A percentile compares a stretch with the other conserved stretches of the same genome.
phyloP scores from a whole-genome alignment of 225 moss, liverwort and hornwort species.

The Marchantia paleacea region DNA sequence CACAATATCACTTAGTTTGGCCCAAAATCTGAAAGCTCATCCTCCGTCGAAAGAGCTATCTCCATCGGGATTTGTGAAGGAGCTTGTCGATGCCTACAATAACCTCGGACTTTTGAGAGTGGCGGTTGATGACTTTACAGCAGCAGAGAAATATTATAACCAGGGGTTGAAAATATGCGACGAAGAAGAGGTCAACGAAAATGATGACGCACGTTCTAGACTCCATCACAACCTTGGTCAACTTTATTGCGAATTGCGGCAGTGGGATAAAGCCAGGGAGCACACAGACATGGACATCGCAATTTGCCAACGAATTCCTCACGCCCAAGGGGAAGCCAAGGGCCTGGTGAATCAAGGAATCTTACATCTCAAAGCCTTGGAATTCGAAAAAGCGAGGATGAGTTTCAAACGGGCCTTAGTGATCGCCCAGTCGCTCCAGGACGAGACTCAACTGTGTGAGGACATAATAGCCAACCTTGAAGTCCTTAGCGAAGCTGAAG shows the following conservation, averaged over 20 bases:
- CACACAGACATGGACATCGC: conserved; percentile 71
- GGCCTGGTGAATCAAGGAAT: conserved; percentile 82
- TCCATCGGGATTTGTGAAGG: conserved; percentile 63
- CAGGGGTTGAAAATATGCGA: conserved; percentile 71
- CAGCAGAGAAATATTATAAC: conserved; percentile 52
- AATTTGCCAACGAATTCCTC: conserved; percentile 80
- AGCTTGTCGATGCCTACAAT: conserved; percentile 85
- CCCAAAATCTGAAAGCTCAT: conserved; percentile 48
- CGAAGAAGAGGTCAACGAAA: conserved; percentile 70
- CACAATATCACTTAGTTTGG: conserved; percentile 58
- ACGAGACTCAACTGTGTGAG: conserved; percentile 65
- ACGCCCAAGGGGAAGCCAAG: conserved; percentile 94
- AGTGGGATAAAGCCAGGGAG: conserved; percentile 55
- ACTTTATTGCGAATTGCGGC: conserved; percentile 64
- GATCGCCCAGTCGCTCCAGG: conserved; percentile 79
- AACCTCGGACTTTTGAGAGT: conserved; percentile 75
- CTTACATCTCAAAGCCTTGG: conserved; percentile 65
- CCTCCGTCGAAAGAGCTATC: conserved; percentile 39
- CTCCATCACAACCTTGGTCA: conserved; percentile 95
- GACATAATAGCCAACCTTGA: conserved; percentile 54
- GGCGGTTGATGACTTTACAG: conserved; percentile 57
- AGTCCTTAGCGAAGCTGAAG: conserved; percentile 57
- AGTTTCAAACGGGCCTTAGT: conserved; percentile 67
- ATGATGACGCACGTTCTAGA: conserved; percentile 79
- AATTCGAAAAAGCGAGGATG: conserved; percentile 57